Conservation (phyloP, 352 stramenopile genomes). For the Globisporangium iwayamae region DNA sequence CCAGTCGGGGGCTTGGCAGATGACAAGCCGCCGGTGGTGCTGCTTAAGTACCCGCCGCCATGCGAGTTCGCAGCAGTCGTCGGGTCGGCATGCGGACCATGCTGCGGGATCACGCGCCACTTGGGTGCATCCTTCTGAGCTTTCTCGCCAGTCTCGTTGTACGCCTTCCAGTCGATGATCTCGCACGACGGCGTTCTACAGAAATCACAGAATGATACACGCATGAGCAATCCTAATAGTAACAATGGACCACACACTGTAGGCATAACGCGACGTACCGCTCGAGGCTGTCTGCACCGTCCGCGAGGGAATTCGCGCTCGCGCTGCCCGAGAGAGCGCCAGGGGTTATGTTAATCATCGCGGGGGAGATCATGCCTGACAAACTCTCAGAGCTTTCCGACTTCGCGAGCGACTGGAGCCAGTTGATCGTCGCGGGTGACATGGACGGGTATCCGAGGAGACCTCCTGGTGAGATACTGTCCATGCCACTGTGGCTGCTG, state of each 20-base stretch:
- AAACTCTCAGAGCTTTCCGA: conserved; percentile 64
- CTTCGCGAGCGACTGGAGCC: conserved; percentile 71
- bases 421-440: conserved; percentile 74
- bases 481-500: conserved; percentile 35
- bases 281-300: conserved; percentile 20
- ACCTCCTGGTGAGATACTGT: conserved; percentile 54
- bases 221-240: not conserved
- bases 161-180: conserved; percentile 85
- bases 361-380: conserved; percentile 53
- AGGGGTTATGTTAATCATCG: conserved; percentile 31
- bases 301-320: conserved; percentile 13
- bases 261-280: conserved; percentile 20
- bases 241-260: not conserved
- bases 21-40: not conserved
- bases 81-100: conserved; percentile 58
- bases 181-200: conserved; percentile 58
- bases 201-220: not conserved
- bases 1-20: conserved; percentile 27
- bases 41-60: not conserved
- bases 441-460: conserved; percentile 57
- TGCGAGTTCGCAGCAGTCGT: conserved; percentile 2
- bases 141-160: conserved; percentile 74
- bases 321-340: conserved; percentile 12
- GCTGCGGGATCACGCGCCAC: conserved; percentile 79
- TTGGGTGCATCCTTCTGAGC: conserved; percentile 52